Percentiles rank a stretch among this genome's conserved stretches.
phyloP scores from a whole-genome alignment of 345 rosid genomes.

The Raphanus sativus region DNA sequence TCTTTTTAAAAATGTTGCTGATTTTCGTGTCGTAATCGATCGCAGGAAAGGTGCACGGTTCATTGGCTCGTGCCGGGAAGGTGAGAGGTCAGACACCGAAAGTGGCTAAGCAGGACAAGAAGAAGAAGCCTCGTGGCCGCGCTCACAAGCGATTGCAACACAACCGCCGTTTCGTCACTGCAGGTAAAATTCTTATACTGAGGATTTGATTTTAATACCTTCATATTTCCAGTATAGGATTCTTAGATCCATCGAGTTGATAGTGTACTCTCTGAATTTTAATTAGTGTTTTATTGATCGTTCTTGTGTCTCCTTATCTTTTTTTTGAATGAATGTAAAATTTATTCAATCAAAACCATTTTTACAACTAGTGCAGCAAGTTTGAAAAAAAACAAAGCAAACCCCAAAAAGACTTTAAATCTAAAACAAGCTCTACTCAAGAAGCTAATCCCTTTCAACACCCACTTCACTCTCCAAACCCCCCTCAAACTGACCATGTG shows the following conservation, averaged over 20 bases:
- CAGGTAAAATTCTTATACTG: background rate
- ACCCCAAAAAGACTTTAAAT: too few species aligned
- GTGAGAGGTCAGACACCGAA: constrained; percentile 22
- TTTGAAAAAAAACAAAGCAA: too few species aligned
- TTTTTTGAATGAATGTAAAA: too few species aligned
- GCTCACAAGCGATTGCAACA: constrained; percentile 21
- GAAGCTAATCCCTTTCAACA: too few species aligned
- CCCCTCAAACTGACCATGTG: too few species aligned
- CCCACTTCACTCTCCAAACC: too few species aligned
- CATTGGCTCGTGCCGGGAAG: constrained; percentile 27
- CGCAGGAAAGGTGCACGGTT: constrained; percentile 18
- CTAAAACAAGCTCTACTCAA: too few species aligned
- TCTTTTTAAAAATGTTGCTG: too few species aligned
- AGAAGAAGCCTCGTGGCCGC: constrained; percentile 22
- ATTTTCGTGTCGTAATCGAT: background rate
- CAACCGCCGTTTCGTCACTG: constrained; percentile 23
- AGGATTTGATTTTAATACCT: background rate
- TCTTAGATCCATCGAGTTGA: background rate
- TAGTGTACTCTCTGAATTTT: background rate
- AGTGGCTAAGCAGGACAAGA: constrained; percentile 20
- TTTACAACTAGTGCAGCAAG: too few species aligned
- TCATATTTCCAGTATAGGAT: background rate
- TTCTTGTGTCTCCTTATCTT: background rate
- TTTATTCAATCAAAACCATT: too few species aligned
- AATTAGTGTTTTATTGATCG: background rate